Evolutionary conservation across 2,329 filamentous ascomycete species (phyloP), one percentile per base, ranked within the genome.

Genomic region (Chaetomiaceae sp.): DNA sequence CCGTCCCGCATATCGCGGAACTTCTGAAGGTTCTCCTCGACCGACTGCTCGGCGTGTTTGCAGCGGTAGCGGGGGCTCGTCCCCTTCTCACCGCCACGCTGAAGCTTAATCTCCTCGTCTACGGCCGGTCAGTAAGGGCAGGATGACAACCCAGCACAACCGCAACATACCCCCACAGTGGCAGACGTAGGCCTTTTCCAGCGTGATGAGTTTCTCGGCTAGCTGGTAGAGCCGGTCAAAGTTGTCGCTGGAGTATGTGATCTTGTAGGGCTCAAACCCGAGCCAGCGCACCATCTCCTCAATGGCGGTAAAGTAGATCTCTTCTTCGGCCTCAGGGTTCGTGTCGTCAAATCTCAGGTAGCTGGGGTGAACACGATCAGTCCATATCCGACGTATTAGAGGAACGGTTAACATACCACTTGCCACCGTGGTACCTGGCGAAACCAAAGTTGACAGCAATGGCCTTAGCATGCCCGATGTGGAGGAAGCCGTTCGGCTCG

Each of bases 381-480:
- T 27, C 15, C 6, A 15, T 11, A 14, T 31, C 43, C 6, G 7
- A 5, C 11, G 6, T 7, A 5, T 37, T 11, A n/a, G 14, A n/a
- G n/a, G 3, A 14, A 9, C 3, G 14, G 9, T 31, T 23, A 15
- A 50, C 52, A 20, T 54, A 57, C 55, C 53, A 56, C 38, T 85
- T 76, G 54, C 92, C 92, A 33, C 87, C 87, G 67, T 95, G 88
- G 66, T 85, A 84, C 65, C 82, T 83, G 14, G 94, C 92, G 68
- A 96, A 97, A 6, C 92, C 92, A 72, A 97, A 97, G 72, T 97
- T 96, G 70, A 97, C 84, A 0, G 90, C 87, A 69, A 97, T 96
- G 20, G 94, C 92, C 75, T 97, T 97, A 60, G 88, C 88, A 68
- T 97, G 94, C 19, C 92, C 92, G 62, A 97, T 88, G 67, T 96